Base-by-base conservation (phyloP, 371 early-diverging fungal genomes). In the Apophysomyces sp. region DNA sequence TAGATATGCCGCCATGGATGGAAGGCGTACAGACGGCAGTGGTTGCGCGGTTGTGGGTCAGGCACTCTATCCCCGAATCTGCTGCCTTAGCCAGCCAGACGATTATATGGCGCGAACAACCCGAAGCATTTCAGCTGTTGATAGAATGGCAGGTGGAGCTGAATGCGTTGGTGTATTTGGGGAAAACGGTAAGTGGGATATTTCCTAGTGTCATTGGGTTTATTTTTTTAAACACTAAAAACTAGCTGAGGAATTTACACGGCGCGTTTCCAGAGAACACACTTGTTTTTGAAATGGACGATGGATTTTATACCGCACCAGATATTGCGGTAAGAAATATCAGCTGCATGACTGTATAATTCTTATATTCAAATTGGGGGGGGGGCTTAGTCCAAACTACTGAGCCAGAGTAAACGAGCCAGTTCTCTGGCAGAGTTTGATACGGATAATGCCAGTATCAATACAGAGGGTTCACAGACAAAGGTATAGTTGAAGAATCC, bases 281-380 rank as follows among this genome's bases (percentile, higher is more conserved):
- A 1, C 69, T 86, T 9, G 27, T 86, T 21, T 72, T 86, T 58
- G 78, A 76, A 56, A 61, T 87, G 13, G 72, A 79, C 4, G 79
- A 85, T 63, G 87, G 87, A 4, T 82, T 78, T 53, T 87, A 87
- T 56, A 76, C 81, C 15, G 77, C 81, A 9, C 73, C 82, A 0
- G 82, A 83, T 51, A 65, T 73, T 55, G 68, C 57, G 27, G 74
- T 69, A 65, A 62, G 60, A 32, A 5, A 54, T 12, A 21, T 13
- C 13, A 13, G 4, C 3, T 34, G 34, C 11, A 37, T 29, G 37
- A 28, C 0, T 9, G 6, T 2, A 0, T 11, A 21, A n/a, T 44
- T 49, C 4, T n/a, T 16, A n/a, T 41, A 18, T 4, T 28, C 27
- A n/a, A 21, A 16, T 16, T 30, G 3, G 24, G 11, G 11, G 1